Evolutionary conservation across 371 early-diverging fungal species (phyloP).

Genomic region (Phascolomyces articulosus): DNA sequence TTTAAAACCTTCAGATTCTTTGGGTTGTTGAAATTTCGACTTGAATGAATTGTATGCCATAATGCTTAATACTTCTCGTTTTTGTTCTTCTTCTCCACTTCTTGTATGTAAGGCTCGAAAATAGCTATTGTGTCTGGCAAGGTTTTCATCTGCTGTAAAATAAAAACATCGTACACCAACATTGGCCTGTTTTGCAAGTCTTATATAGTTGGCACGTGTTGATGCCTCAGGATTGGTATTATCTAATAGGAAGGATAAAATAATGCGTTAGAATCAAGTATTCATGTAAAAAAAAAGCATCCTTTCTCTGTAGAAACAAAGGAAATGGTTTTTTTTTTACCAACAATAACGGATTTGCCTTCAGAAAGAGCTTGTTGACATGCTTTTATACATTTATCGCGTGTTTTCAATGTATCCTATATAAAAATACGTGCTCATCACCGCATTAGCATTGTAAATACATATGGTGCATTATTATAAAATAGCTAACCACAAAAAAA

Average conservation of each 20-base stretch:
- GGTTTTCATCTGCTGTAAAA: conserved; percentile 61
- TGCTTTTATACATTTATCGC: conserved; percentile 70
- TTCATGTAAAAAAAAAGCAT: no score
- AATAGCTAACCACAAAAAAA: background rate
- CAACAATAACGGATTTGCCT: conserved; percentile 66
- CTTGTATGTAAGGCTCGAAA: conserved; percentile 52
- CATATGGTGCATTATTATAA: background rate
- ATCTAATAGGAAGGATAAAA: conserved; percentile 56
- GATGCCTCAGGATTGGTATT: conserved; percentile 83
- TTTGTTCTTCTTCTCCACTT: conserved; percentile 3
- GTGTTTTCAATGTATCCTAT: conserved; percentile 73
- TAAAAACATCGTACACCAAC: conserved; percentile 71
- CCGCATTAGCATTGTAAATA: no score
- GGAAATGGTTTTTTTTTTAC: no score
- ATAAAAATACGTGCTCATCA: no score
- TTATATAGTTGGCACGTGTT: conserved; percentile 67
- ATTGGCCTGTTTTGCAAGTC: conserved; percentile 58
- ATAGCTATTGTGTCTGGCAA: conserved; percentile 81
- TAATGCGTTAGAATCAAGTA: conserved; percentile 14
- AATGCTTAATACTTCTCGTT: conserved; percentile 44
- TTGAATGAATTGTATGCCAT: conserved; percentile 63
- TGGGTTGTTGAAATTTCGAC: conserved; percentile 56
- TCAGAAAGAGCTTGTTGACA: conserved; percentile 53
- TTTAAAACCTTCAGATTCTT: conserved; percentile 61
- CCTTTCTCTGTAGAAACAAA: no score